Percentiles rank a stretch among this genome's conserved stretches.
These are phyloP conservation scores for Gaertneriomyces semiglobifer DNA, from an alignment of 192 early-diverging fungal genomes.

Conservation along the genomic window DNA sequence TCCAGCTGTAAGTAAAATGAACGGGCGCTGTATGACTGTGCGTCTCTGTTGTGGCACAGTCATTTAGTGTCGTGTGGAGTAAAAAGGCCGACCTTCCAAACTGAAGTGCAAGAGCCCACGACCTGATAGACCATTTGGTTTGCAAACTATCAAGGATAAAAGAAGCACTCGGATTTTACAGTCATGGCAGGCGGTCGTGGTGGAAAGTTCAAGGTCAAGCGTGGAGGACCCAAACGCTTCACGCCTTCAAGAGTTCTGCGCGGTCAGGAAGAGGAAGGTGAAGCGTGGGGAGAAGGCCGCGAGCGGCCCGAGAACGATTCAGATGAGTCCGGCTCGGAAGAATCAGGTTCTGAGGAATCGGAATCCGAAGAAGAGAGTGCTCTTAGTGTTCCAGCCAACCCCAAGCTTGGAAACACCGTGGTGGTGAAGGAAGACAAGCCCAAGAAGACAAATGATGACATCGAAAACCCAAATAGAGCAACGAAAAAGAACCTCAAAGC, in stretches of 20 bases:
- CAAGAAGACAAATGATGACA: constrained; percentile 23
- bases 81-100: no score
- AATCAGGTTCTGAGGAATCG: constrained; percentile 27
- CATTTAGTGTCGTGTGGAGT: no score
- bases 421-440: constrained; percentile 26
- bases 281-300: constrained; percentile 15
- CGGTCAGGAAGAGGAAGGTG: constrained; percentile 12
- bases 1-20: no score
- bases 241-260: constrained; percentile 30
- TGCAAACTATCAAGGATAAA: no score
- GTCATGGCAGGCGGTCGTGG: constrained; percentile 5
- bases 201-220: constrained; percentile 81
- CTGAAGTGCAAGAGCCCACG: no score
- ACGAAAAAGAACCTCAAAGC: constrained; percentile 36
- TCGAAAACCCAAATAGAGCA: constrained; percentile 39
- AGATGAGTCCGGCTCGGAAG: constrained; percentile 9
- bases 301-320: constrained; percentile 13
- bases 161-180: no score
- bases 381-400: constrained; percentile 10
- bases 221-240: constrained; percentile 25
- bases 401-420: constrained; percentile 24
- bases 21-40: no score
- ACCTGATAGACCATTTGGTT: no score
- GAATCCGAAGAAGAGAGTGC: constrained; percentile 7
- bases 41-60: no score